Conservation (phyloP, 78 protist genomes). For the Dictyostelium brefeldianum region DNA sequence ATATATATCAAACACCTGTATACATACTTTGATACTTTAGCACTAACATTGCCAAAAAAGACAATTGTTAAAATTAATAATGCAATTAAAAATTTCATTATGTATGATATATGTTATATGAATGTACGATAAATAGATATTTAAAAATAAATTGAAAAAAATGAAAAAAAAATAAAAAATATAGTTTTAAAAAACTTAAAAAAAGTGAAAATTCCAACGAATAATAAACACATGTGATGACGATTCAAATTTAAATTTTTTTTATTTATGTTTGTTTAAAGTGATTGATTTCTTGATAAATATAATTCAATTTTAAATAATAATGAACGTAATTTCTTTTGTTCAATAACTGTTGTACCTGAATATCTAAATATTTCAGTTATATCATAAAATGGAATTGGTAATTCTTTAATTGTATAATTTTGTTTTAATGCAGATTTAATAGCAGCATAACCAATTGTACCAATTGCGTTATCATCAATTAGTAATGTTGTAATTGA, state of each 20-base stretch:
- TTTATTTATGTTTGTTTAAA: constrained; percentile 8
- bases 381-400: constrained; percentile 47
- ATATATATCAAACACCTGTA: too few relatives aligned
- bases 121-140: neutral
- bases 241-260: neutral
- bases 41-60: neutral
- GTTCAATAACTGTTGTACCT: constrained; percentile 29
- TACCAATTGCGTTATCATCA: constrained; percentile 46
- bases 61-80: constrained; percentile 11
- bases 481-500: neutral
- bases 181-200: neutral
- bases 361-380: neutral
- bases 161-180: neutral
- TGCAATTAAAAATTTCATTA: constrained; percentile 9
- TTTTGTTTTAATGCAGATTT: constrained; percentile 58
- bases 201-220: neutral
- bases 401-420: constrained; percentile 53
- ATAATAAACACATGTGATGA: too few relatives aligned
- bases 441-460: constrained; percentile 55
- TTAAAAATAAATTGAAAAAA: neutral
- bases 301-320: constrained; percentile 58
- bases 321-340: constrained; percentile 43
- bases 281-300: constrained; percentile 58
- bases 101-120: neutral
- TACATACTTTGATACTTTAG: neutral